Base-by-base conservation (phyloP, 805 yeast species). In the Candida jianshihensis region DNA sequence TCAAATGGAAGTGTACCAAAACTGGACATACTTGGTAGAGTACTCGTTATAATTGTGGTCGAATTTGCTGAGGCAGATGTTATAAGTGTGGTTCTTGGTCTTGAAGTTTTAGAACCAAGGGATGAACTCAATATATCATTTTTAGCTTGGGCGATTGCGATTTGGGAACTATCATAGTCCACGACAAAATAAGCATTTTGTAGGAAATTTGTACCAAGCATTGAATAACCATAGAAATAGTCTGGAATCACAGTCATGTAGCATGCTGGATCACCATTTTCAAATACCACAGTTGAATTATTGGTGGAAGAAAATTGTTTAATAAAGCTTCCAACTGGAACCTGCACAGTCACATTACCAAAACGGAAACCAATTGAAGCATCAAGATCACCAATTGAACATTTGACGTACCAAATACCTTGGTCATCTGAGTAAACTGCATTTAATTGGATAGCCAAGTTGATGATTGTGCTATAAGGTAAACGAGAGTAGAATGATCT, bases 371-470 rank as follows among this genome's bases (percentile, higher is more conserved):
- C 64, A 8, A 83, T 37, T 0, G 68, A 58, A 2, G 85, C 87
- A 18, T 68, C 56, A 8, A 68, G 46, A 5, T 57, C 47, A 1
- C 65, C 68, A 13, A 80, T 59, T 11, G 69, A 58, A 59, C 92
- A 83, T 39, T 71, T 70, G 12, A 79, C 78, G 13, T 80, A 47
- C 90, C 90, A 83, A 14, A 68, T 62, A 6, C 64, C 49, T 6
- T 63, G 60, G n/a, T 37, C 40, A 4, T 59, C 53, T 4, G 71
- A 66, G 51, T 73, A 83, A 43, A 66, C 71, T 0, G 90, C 90
- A 48, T 78, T 78, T 27, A 79, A 60, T 56, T 83, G 89, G 19
- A 81, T 64, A 0, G 89, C 86, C 21, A 83, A 56, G 45, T 72
- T 73, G 34, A 82, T 64, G 29, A 83, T 60, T 5, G 73, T 52